These are phyloP conservation scores for Pleomassaria siparia DNA, from an alignment of 2,329 filamentous ascomycete species.

Conservation along the genomic window DNA sequence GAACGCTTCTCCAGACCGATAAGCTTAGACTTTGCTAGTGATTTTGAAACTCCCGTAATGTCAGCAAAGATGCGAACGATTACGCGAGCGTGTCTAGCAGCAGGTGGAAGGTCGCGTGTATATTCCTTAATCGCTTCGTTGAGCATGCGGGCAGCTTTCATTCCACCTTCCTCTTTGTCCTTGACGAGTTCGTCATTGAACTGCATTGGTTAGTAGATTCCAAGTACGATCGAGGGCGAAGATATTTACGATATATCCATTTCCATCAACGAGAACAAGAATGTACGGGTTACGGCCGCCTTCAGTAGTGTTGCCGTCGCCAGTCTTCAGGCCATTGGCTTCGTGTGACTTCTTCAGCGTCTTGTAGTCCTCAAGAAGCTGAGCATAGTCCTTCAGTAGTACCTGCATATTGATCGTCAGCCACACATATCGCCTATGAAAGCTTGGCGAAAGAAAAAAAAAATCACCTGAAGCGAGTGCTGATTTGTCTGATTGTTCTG, in stretches of 20 bases:
- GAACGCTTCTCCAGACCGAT: slow-evolving; percentile 59
- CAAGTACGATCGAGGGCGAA: background rate
- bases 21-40: slow-evolving; percentile 52
- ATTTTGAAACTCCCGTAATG: slow-evolving; percentile 55
- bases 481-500: slow-evolving; percentile 23
- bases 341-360: slow-evolving; percentile 60
- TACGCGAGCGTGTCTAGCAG: slow-evolving; percentile 53
- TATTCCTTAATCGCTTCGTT: slow-evolving; percentile 53
- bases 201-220: slow-evolving; percentile 12
- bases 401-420: slow-evolving; percentile 17
- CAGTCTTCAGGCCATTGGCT: slow-evolving; percentile 52
- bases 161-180: slow-evolving; percentile 56
- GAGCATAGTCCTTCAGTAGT: slow-evolving; percentile 45
- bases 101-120: slow-evolving; percentile 22
- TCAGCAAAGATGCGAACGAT: slow-evolving; percentile 61
- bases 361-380: slow-evolving; percentile 57
- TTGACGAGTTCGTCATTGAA: slow-evolving; percentile 55
- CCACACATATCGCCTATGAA: background rate
- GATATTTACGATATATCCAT: slow-evolving; percentile 54
- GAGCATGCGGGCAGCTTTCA: slow-evolving; percentile 56
- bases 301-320: slow-evolving; percentile 32
- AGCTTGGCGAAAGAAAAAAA: background rate
- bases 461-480: slow-evolving; percentile 19
- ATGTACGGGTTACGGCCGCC: slow-evolving; percentile 63
- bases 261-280: slow-evolving; percentile 63